Evolutionary conservation across 441 rosid genomes (phyloP).

Genomic region (Daphne laureola): DNA sequence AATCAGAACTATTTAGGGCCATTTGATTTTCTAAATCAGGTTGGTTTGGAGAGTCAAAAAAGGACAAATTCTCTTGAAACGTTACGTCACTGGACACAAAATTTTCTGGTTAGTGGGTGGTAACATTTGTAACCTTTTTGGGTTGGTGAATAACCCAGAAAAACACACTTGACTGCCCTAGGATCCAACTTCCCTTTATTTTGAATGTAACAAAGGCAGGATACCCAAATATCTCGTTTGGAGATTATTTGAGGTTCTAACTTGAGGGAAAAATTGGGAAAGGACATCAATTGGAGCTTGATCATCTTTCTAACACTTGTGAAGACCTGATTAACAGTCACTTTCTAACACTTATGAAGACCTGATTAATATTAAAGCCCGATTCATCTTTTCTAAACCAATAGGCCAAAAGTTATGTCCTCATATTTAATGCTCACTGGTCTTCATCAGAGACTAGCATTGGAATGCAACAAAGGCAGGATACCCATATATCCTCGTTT

Average conservation of each 20-base stretch:
- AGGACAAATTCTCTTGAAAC: not conserved
- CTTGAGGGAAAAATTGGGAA: not conserved
- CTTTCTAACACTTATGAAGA: too few relatives aligned
- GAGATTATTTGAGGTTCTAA: not conserved
- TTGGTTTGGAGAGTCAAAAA: not conserved
- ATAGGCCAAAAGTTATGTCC: too few relatives aligned
- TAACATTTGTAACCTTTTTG: slow-evolving; percentile 6
- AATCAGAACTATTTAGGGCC: too few relatives aligned
- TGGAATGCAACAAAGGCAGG: too few relatives aligned
- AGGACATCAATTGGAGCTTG: not conserved
- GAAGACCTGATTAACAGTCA: too few relatives aligned
- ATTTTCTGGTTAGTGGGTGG: not conserved
- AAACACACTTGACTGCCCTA: not conserved
- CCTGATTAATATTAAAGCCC: too few relatives aligned
- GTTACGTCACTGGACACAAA: not conserved
- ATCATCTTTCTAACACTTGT: too few relatives aligned
- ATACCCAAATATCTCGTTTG: not conserved
- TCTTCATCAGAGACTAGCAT: too few relatives aligned
- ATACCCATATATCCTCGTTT: too few relatives aligned
- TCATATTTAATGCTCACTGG: too few relatives aligned
- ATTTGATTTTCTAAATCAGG: too few relatives aligned
- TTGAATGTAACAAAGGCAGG: slow-evolving; percentile 3
- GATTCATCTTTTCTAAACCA: too few relatives aligned
- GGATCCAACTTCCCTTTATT: not conserved
- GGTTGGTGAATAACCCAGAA: slow-evolving; percentile 7